A percentile compares a stretch with the other conserved stretches of the same genome.
Evolutionary conservation across 495 filamentous ascomycete genomes (phyloP).

Genomic region (Aspergillus diversus): DNA sequence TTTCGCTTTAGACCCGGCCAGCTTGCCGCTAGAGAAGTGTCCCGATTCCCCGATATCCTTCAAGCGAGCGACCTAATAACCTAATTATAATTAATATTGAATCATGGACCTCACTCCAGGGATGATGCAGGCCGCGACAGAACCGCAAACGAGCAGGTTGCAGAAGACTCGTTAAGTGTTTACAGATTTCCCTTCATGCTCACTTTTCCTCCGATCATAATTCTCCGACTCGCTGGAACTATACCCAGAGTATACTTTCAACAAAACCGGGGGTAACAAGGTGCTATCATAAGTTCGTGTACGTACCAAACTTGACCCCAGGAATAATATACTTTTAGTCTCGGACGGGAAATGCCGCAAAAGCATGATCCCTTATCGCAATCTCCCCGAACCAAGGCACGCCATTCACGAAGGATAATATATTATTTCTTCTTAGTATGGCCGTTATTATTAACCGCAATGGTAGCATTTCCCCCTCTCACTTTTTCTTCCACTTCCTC

Average conservation of each 20-base stretch:
- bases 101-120: not conserved
- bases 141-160: not conserved
- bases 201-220: not conserved
- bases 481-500: not conserved
- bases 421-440: not conserved
- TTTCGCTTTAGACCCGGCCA: too few relatives aligned
- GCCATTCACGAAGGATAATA: not conserved
- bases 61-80: not conserved
- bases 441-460: not conserved
- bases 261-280: too few relatives aligned
- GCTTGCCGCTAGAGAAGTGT: too few relatives aligned
- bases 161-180: not conserved
- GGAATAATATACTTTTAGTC: too few relatives aligned
- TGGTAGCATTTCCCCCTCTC: slow-evolving; percentile 2
- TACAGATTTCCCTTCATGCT: too few relatives aligned
- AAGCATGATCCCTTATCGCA: slow-evolving; percentile 6
- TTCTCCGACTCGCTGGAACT: not conserved
- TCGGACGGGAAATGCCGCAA: not conserved
- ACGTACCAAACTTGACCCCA: not conserved
- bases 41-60: too few relatives aligned
- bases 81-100: not conserved
- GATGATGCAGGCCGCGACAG: not conserved
- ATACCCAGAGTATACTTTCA: not conserved
- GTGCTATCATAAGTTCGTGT: too few relatives aligned
- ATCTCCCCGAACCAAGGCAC: not conserved